phyloP scores from a whole-genome alignment of 495 filamentous ascomycete species.

The Parachaetomium inaequale region DNA sequence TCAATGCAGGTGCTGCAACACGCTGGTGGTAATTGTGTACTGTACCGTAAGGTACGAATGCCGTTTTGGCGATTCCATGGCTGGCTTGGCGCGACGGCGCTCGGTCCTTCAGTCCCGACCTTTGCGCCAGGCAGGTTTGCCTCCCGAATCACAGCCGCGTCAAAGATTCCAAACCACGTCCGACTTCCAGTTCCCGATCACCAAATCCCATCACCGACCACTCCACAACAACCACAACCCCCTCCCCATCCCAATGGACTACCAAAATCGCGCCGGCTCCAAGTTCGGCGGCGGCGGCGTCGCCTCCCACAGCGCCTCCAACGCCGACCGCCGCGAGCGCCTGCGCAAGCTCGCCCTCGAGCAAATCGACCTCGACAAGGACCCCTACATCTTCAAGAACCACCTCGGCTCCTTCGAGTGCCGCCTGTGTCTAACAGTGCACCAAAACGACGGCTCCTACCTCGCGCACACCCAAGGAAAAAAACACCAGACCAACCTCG shows the following conservation, averaged over 20 bases:
- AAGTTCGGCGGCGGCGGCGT: constrained; percentile 98
- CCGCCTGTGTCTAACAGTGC: constrained; percentile 95
- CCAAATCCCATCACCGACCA: not conserved
- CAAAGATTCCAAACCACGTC: not conserved
- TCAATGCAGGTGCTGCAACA: too few relatives aligned
- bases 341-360: constrained; percentile 97
- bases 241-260: constrained; percentile 45
- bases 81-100: too few relatives aligned
- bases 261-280: constrained; percentile 91
- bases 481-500: constrained; percentile 99
- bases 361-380: constrained; percentile 98
- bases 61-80: too few relatives aligned
- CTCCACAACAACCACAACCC: not conserved
- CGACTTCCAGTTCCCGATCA: not conserved
- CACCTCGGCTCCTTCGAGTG: constrained; percentile 98
- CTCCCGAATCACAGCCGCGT: not conserved
- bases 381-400: constrained; percentile 99
- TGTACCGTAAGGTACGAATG: too few relatives aligned
- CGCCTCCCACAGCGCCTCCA: constrained; percentile 86
- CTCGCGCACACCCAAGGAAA: constrained; percentile 97
- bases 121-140: too few relatives aligned
- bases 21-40: too few relatives aligned
- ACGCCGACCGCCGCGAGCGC: constrained; percentile 94
- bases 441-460: constrained; percentile 99
- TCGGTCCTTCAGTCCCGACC: not conserved